These are phyloP conservation scores for Davidsoniella neocaledoniae DNA, from an alignment of 2,329 filamentous ascomycete species.

Conservation along the genomic window DNA sequence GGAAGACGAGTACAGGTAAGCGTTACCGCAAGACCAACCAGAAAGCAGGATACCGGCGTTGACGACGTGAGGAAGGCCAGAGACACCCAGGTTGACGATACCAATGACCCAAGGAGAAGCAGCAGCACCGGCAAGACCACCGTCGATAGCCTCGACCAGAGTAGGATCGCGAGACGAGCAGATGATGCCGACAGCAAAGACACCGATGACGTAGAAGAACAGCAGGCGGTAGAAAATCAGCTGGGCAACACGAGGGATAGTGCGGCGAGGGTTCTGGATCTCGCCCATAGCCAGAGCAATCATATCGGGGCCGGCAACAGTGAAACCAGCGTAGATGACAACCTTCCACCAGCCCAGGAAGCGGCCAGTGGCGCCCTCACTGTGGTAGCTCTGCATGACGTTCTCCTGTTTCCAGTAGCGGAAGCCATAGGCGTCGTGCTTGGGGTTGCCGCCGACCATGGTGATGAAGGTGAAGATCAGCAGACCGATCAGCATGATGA, in stretches of 20 bases:
- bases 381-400: constrained; percentile 21
- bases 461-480: constrained; percentile 48
- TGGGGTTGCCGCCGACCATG: constrained; percentile 52
- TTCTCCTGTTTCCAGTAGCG: constrained; percentile 31
- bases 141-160: constrained; percentile 29
- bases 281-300: constrained; percentile 40
- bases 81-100: constrained; percentile 41
- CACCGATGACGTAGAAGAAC: constrained; percentile 51
- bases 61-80: constrained; percentile 41
- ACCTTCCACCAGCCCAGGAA: constrained; percentile 40
- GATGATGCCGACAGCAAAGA: constrained; percentile 38
- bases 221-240: constrained; percentile 58
- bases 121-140: constrained; percentile 33
- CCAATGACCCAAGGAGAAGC: constrained; percentile 43
- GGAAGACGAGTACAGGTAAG: constrained; percentile 34
- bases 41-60: constrained; percentile 28
- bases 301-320: constrained; percentile 51
- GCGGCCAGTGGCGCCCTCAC: constrained; percentile 35
- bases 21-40: constrained; percentile 32
- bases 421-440: constrained; percentile 46
- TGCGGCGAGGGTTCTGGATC: constrained; percentile 45
- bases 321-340: constrained; percentile 52
- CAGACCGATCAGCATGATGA: constrained; percentile 33
- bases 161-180: constrained; percentile 35
- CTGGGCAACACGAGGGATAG: constrained; percentile 54